Base-by-base conservation (phyloP, 352 stramenopile genomes). In the Phytophthora litchii region DNA sequence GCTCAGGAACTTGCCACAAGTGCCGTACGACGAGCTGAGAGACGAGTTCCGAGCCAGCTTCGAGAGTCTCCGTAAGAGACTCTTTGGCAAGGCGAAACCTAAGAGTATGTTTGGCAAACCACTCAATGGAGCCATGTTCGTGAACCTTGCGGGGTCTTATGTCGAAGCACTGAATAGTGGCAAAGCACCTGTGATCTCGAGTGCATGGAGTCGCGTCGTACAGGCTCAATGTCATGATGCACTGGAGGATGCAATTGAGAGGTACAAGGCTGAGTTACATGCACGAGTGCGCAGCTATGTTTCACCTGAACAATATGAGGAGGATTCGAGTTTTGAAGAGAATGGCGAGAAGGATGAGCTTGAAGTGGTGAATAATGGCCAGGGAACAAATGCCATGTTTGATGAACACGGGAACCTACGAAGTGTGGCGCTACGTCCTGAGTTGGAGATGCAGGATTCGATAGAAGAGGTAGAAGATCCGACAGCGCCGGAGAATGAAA, bases 151-250 rank as follows among this genome's bases (percentile, higher is more conserved):
- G 14, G 34, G 72, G 12, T 86, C 80, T 27, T 97, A 96, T 60
- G 79, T 95, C 1, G 83, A 92, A 35, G 88, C 89, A 17, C 66
- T 97, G 7, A 97, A 97, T 64, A 94, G 83, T 41, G 87, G 86
- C 62, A 90, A 91, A 44, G 79, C 80, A 8, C 88, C 89, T 0
- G 86, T 94, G 36, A 97, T 97, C 54, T 93, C 85, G 6, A 96
- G 78, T 52, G 89, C 90, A 1, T 97, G 90, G 86, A 92, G 83
- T 45, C 85, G 86, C 34, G 89, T 97, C 2, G 84, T 95, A 21
- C 85, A 96, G 62, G 72, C 76, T 3, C 85, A 94, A 52, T 96
- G 84, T 60, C 70, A 91, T 40, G 86, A 96, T 52, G 89, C 86
- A 11, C 72, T 94, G 7, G 70, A 88, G 27, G 79, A 88, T 13